These are phyloP conservation scores for Perilla frutescens DNA, from an alignment of 257 asterid genomes.

Conservation along the genomic window DNA sequence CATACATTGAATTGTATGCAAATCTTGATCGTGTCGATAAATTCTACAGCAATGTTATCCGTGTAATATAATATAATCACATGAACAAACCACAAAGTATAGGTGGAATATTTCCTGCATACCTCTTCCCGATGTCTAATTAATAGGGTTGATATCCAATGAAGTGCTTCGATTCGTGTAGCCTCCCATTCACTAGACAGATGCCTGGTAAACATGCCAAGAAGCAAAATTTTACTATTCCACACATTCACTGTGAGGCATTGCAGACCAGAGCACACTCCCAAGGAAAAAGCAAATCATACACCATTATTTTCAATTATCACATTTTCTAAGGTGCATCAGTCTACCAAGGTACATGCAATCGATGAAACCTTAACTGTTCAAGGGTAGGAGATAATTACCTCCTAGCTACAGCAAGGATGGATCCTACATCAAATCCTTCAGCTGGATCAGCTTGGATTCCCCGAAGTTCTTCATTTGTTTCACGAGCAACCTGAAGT, in stretches of 20 bases:
- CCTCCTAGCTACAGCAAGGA: constrained; percentile 94
- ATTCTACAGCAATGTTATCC: constrained; percentile 3
- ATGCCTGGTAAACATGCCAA: constrained; percentile 60
- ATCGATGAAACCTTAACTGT: constrained; percentile 20
- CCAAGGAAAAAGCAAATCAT: constrained; percentile 9
- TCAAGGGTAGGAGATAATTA: constrained; percentile 38
- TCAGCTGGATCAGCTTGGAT: constrained; percentile 86
- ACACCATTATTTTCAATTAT: constrained; percentile 7
- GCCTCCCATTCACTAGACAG: constrained; percentile 97
- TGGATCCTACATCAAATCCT: constrained; percentile 87
- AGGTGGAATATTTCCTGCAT: constrained; percentile 26
- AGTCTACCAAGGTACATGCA: constrained; percentile 20
- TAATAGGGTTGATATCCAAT: constrained; percentile 86
- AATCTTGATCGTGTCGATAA: neutral
- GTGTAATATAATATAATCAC: constrained; percentile 10
- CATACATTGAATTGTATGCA: constrained; percentile 9
- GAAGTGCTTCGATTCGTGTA: constrained; percentile 95
- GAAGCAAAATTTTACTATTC: neutral
- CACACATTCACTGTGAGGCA: constrained; percentile 13
- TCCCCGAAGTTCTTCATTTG: constrained; percentile 93
- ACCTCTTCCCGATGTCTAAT: constrained; percentile 82
- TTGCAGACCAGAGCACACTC: constrained; percentile 15
- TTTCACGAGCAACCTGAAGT: constrained; percentile 93
- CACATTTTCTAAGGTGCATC: constrained; percentile 22
- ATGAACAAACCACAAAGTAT: constrained; percentile 23